Evolutionary conservation across 495 filamentous ascomycete genomes (phyloP), one percentile per base, ranked within the genome.

Genomic region (Rhypophila decipiens): DNA sequence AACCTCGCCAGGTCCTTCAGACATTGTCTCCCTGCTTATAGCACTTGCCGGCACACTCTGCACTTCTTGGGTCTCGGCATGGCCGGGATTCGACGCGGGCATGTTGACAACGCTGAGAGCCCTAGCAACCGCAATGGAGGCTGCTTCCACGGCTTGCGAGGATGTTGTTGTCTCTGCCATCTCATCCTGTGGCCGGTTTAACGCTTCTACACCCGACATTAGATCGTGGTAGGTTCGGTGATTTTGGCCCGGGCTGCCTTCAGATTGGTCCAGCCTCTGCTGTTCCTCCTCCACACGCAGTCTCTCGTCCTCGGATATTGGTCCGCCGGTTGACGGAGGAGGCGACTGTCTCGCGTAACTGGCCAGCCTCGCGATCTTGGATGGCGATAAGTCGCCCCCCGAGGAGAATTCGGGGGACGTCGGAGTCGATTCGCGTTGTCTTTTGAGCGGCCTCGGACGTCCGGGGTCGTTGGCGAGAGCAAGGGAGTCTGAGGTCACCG

Each of bases 231-330:
- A 60, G 7, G 69, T 72, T 45, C 67, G 68, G n/a, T 74, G 66
- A 4, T 66, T 71, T 39, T 76, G 78, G 53, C 79, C 82, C 51
- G 67, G 71, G 66, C 64, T 77, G 44, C 56, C 71, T 31, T 53
- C 69, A 13, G 67, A 56, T 24, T 57, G 55, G 48, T 59, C 62
- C 34, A 63, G 44, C 24, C 52, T 60, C 24, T 51, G 60, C 27
- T 69, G 63, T 9, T 70, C 66, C 35, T 81, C 75, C 50, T 80
- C 75, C 35, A 67, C 66, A 41, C 61, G 65, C 24, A 67, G 66
- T 43, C 63, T 73, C 50, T 82, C 68, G 39, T 82, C 80, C 40
- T 74, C 76, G 45, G 80, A 51, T 22, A 72, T 77, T 38, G 71
- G 73, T n/a, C 74, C 76, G 29, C 71, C 78, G 10, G 77, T 81